These are phyloP conservation scores for Bathelium albidoporum DNA, from an alignment of 495 filamentous ascomycete species.

Conservation along the genomic window DNA sequence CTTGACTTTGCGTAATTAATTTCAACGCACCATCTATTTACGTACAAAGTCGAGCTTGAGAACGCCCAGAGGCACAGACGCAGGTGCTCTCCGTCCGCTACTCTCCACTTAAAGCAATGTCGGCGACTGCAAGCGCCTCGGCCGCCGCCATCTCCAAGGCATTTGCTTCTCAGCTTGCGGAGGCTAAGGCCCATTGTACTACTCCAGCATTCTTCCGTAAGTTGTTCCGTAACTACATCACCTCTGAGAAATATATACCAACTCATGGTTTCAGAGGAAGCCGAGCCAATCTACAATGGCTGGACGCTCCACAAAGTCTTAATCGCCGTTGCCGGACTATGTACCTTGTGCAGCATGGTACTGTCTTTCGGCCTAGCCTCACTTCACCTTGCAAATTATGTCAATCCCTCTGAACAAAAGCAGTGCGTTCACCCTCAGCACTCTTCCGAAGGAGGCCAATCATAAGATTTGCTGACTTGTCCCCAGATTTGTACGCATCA, in stretches of 20 bases:
- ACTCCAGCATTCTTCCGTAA: not conserved
- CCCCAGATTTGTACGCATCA: conserved; percentile 7
- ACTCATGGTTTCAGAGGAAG: not conserved
- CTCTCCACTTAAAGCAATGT: not conserved
- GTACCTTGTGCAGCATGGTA: not conserved
- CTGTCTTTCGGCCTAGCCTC: conserved; percentile 1
- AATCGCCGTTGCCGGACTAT: not conserved
- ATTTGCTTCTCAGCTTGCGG: not conserved
- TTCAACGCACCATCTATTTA: too few species aligned
- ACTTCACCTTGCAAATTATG: conserved; percentile 8
- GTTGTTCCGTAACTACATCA: not conserved
- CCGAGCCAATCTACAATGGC: not conserved
- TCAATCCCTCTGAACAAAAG: conserved; percentile 10
- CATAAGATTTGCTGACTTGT: conserved; percentile 1
- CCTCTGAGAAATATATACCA: not conserved
- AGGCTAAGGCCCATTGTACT: not conserved
- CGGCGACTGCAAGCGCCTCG: not conserved
- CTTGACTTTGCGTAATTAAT: too few species aligned
- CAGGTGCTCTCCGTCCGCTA: not conserved
- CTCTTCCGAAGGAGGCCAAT: too few species aligned
- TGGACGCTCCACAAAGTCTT: conserved; percentile 12
- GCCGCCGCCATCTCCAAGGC: not conserved
- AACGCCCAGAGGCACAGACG: not conserved
- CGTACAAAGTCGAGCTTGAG: too few species aligned
- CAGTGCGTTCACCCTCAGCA: not conserved